Conservation (phyloP, 345 rosid species). For the Punica granatum region DNA sequence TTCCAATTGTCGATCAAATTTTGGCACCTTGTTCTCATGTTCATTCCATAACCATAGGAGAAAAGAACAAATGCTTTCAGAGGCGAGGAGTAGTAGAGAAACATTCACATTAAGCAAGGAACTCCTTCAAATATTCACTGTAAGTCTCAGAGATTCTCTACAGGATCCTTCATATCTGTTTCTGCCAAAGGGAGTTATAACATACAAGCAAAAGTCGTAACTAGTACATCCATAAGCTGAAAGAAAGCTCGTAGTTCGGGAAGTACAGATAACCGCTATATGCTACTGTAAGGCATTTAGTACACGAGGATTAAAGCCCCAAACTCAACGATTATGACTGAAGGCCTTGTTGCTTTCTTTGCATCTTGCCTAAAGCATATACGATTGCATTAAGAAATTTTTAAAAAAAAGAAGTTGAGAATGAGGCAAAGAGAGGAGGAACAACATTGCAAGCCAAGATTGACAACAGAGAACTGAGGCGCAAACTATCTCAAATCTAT, state of each 20-base stretch:
- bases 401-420: background rate
- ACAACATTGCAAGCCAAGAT: background rate
- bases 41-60: background rate
- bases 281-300: background rate
- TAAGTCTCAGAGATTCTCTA: background rate
- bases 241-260: background rate
- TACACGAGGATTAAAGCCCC: background rate
- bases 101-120: background rate
- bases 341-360: background rate
- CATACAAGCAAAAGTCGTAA: background rate
- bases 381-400: background rate
- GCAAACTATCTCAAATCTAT: background rate
- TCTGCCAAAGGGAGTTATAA: background rate
- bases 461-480: background rate
- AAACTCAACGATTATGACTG: background rate
- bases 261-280: background rate
- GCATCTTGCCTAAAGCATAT: background rate
- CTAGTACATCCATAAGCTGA: background rate
- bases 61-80: background rate
- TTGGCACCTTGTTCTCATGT: background rate
- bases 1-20: too few species aligned
- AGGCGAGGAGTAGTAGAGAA: too few species aligned
- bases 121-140: background rate
- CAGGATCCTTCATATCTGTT: background rate
- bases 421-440: background rate